Percentiles rank a stretch among this genome's conserved stretches.
phyloP scores from a whole-genome alignment of 352 stramenopile genomes.

The Aphanomyces invadans region DNA sequence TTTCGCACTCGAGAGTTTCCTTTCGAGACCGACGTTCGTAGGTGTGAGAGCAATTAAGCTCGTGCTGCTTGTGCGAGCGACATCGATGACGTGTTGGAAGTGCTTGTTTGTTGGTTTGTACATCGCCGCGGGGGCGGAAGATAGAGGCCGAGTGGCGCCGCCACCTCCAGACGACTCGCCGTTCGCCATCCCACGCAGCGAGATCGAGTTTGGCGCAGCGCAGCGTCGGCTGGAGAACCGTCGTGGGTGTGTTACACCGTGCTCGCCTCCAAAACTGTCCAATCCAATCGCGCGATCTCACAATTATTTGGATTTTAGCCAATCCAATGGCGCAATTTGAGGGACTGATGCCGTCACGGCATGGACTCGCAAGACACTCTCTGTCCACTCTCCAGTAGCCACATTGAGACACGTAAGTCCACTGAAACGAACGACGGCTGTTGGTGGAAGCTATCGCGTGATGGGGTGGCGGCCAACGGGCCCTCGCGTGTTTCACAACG shows the following conservation, averaged over 20 bases:
- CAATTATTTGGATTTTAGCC: not conserved
- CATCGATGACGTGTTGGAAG: not conserved
- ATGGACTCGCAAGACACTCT: no score
- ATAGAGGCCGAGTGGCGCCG: not conserved
- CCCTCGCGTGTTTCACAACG: no score
- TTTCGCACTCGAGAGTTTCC: not conserved
- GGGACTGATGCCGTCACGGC: no score
- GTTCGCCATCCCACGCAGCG: not conserved
- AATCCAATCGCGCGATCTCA: not conserved
- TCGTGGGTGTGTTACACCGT: not conserved
- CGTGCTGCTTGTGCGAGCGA: not conserved
- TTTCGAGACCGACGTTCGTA: not conserved
- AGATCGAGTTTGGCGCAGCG: not conserved
- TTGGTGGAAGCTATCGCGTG: no score
- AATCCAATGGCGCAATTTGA: no score
- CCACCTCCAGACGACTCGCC: not conserved
- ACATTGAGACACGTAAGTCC: no score
- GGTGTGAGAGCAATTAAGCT: slow-evolving; percentile 23
- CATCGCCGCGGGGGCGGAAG: not conserved
- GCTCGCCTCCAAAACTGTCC: not conserved
- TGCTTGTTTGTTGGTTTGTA: not conserved
- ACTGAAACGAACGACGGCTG: no score
- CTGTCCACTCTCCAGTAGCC: no score
- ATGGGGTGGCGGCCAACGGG: no score
- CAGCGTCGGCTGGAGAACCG: not conserved